Evolutionary conservation across 768 basidiomycete species (phyloP).

Genomic region (Boletus tomentosulus): DNA sequence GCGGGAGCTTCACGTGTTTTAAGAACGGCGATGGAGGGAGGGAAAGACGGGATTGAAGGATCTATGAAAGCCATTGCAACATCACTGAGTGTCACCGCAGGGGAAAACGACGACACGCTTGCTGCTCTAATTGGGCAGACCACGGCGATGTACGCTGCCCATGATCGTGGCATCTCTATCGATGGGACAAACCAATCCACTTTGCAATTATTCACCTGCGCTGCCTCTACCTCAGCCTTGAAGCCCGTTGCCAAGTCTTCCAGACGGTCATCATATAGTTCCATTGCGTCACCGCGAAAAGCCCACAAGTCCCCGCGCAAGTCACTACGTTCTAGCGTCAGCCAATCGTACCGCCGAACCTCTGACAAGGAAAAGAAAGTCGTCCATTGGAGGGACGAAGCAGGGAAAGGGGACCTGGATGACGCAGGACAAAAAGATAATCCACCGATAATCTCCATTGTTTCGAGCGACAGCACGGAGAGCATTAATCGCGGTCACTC

Average conservation of each 20-base stretch:
- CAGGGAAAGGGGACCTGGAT: slow-evolving; percentile 75
- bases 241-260: slow-evolving; percentile 38
- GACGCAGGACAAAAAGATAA: slow-evolving; percentile 44
- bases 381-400: slow-evolving; percentile 87
- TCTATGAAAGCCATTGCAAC: slow-evolving; percentile 47
- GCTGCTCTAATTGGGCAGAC: slow-evolving; percentile 63
- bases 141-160: slow-evolving; percentile 53
- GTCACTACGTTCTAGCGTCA: slow-evolving; percentile 62
- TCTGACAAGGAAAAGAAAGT: slow-evolving; percentile 71
- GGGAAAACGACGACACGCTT: slow-evolving; percentile 69
- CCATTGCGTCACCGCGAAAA: slow-evolving; percentile 45
- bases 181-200: slow-evolving; percentile 47
- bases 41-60: slow-evolving; percentile 33
- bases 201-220: slow-evolving; percentile 39
- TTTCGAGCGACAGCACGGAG: slow-evolving; percentile 36
- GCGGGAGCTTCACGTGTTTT: slow-evolving; percentile 51
- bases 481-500: slow-evolving; percentile 36
- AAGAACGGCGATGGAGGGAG: slow-evolving; percentile 36
- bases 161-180: slow-evolving; percentile 33
- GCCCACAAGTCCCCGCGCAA: slow-evolving; percentile 61
- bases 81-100: slow-evolving; percentile 51
- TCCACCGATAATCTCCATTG: slow-evolving; percentile 21
- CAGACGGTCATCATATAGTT: slow-evolving; percentile 41
- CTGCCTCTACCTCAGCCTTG: slow-evolving; percentile 47
- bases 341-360: slow-evolving; percentile 58